phyloP scores from a whole-genome alignment of 2,329 filamentous ascomycete species.

The Aspergillus thermomutatus region DNA sequence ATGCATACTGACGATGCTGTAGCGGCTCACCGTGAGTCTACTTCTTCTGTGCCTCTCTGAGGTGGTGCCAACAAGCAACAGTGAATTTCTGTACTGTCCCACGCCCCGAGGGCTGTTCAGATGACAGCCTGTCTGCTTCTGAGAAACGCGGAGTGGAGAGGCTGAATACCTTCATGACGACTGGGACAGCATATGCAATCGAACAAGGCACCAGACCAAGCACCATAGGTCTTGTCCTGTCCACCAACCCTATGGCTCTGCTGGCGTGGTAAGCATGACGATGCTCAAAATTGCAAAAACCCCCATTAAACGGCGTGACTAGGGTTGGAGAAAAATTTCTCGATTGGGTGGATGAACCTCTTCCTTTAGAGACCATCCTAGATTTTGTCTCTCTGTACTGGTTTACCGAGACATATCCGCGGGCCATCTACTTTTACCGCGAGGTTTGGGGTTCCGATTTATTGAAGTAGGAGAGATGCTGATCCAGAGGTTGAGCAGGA shows the following conservation, averaged over 20 bases:
- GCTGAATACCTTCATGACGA: constrained; percentile 14
- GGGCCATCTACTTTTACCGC: constrained; percentile 32
- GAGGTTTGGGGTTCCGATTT: constrained; percentile 17
- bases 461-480: background rate
- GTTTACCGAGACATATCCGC: constrained; percentile 37
- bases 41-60: background rate
- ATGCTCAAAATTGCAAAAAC: background rate
- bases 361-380: constrained; percentile 30
- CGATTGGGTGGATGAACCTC: constrained; percentile 35
- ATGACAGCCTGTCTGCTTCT: constrained; percentile 15
- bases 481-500: background rate
- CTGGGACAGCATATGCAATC: constrained; percentile 23
- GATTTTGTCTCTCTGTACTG: constrained; percentile 36
- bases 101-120: constrained; percentile 21
- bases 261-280: constrained; percentile 27
- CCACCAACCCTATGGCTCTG: constrained; percentile 29
- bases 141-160: constrained; percentile 31
- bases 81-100: constrained; percentile 27
- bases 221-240: constrained; percentile 34
- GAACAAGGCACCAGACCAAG: constrained; percentile 32
- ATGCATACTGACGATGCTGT: background rate
- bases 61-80: constrained; percentile 11
- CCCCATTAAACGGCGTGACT: background rate
- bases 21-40: constrained; percentile 28
- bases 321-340: constrained; percentile 42